Conservation (phyloP, 1,284 basidiomycete species). For the Cerrena zonata region DNA sequence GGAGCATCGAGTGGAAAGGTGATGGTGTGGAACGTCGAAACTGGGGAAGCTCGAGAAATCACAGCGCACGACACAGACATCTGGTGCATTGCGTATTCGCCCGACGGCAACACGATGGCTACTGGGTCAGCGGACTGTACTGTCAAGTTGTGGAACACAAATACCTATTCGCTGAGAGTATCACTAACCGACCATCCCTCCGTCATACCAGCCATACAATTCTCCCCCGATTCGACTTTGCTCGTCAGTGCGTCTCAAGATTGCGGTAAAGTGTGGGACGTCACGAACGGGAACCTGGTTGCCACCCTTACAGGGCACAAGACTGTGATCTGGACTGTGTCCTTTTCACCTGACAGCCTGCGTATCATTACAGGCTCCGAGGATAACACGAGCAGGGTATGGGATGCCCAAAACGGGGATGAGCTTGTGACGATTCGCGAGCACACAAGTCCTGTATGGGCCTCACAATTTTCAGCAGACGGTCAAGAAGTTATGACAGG, state of each 20-base stretch:
- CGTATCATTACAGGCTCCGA: conserved; percentile 20
- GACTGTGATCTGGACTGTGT: conserved; percentile 18
- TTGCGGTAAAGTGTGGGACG: conserved; percentile 17
- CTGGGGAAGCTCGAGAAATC: conserved; percentile 1
- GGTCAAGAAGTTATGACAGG: conserved; percentile 17
- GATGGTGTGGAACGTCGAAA: conserved; percentile 18
- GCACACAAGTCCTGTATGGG: conserved; percentile 27
- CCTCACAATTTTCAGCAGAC: conserved; percentile 32
- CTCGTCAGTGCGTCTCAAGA: background rate
- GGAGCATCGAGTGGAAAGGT: conserved; percentile 14
- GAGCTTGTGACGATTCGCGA: conserved; percentile 14
- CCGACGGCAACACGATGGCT: conserved; percentile 19
- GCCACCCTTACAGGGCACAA: conserved; percentile 16
- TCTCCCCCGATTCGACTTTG: background rate
- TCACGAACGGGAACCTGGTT: conserved; percentile 12
- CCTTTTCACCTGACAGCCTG: conserved; percentile 22
- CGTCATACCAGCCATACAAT: background rate
- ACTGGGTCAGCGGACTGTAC: conserved; percentile 20
- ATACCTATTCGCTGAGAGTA: conserved; percentile 3
- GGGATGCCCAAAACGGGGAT: conserved; percentile 16
- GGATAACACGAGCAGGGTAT: conserved; percentile 22
- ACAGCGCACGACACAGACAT: conserved; percentile 13
- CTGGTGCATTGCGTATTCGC: conserved; percentile 18
- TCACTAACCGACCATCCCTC: background rate
- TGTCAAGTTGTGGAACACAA: conserved; percentile 20